A percentile compares a stretch with the other conserved stretches of the same genome.
These are phyloP conservation scores for Stereum hirsutum DNA, from an alignment of 1,284 basidiomycete genomes.

Conservation along the genomic window DNA sequence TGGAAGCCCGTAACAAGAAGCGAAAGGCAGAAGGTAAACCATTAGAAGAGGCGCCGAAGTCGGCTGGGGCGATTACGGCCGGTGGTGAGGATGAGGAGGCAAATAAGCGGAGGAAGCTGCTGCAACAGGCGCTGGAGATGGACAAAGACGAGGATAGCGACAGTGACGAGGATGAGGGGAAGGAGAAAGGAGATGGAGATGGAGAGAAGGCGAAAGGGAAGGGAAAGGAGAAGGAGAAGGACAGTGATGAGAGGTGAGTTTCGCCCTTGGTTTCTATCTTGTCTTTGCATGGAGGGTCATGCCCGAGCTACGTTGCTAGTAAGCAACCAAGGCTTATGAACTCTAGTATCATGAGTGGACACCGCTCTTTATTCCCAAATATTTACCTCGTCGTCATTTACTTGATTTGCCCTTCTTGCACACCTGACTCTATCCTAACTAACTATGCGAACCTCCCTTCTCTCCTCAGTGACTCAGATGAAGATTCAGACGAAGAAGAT, in stretches of 20 bases:
- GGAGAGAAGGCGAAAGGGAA: conserved; percentile 19
- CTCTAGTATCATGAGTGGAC: not conserved
- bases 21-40: conserved; percentile 39
- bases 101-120: conserved; percentile 69
- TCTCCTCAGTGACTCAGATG: conserved; percentile 35
- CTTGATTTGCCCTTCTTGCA: too few species aligned
- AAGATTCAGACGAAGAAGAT: conserved; percentile 68
- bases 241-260: conserved; percentile 40
- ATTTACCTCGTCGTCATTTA: too few species aligned
- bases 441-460: not conserved
- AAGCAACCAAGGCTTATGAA: too few species aligned
- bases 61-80: conserved; percentile 6
- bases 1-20: conserved; percentile 80
- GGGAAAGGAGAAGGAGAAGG: conserved; percentile 30
- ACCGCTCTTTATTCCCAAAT: too few species aligned
- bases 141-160: conserved; percentile 82
- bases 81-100: conserved; percentile 54
- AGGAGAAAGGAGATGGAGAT: conserved; percentile 25
- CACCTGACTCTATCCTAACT: conserved; percentile 5
- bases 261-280: too few species aligned
- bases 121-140: conserved; percentile 77
- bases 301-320: too few species aligned
- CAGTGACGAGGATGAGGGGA: conserved; percentile 26
- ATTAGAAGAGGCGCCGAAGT: conserved; percentile 5
- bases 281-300: too few species aligned